phyloP scores from a whole-genome alignment of 1,284 basidiomycete genomes.

The Apiotrichum porosum region DNA sequence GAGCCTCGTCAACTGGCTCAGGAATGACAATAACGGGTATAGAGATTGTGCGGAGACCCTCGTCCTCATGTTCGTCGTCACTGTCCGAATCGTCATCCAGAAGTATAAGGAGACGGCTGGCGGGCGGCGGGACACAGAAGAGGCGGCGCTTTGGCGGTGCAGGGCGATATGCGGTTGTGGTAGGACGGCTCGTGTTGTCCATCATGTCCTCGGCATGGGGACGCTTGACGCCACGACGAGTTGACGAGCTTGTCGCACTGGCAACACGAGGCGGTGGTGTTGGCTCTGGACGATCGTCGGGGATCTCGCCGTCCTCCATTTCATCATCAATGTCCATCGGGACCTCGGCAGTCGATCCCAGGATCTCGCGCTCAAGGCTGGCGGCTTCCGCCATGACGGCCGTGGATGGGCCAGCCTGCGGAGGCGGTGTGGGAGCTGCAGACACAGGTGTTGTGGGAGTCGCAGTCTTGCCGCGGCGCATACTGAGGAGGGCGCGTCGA shows the following conservation, averaged over 20 bases:
- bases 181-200: conserved; percentile 20
- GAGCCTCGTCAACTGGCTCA: conserved; percentile 12
- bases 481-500: conserved; percentile 32
- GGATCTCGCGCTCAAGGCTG: conserved; percentile 29
- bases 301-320: conserved; percentile 41
- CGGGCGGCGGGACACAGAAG: conserved; percentile 23
- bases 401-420: neutral
- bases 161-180: conserved; percentile 2
- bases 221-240: conserved; percentile 30
- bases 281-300: conserved; percentile 4
- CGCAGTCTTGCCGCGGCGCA: conserved; percentile 16
- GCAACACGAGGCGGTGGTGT: neutral
- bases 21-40: conserved; percentile 11
- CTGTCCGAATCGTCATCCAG: conserved; percentile 30
- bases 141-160: conserved; percentile 18
- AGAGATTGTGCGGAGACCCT: neutral
- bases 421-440: neutral
- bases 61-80: conserved; percentile 22
- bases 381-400: conserved; percentile 29
- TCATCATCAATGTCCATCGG: conserved; percentile 27
- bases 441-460: neutral
- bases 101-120: conserved; percentile 19
- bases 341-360: conserved; percentile 15
- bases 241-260: conserved; percentile 4
- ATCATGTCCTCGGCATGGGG: conserved; percentile 39